A percentile compares a stretch with the other conserved stretches of the same genome.
These are phyloP conservation scores for Ophidiomyces ophidiicola DNA, from an alignment of 2,329 filamentous ascomycete species.

Conservation along the genomic window DNA sequence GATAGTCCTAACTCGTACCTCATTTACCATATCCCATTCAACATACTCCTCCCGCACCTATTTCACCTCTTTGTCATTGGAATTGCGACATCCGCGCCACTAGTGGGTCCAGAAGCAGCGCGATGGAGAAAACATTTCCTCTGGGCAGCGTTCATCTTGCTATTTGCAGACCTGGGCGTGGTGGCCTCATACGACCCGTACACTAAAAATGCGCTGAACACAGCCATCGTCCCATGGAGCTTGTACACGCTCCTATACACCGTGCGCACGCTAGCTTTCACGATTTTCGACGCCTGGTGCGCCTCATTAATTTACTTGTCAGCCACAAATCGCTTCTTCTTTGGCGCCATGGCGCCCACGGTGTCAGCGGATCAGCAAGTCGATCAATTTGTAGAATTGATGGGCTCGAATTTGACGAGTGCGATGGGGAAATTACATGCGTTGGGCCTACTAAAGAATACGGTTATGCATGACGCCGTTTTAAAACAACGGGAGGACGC, in stretches of 20 bases:
- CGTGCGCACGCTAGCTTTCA: constrained; percentile 52
- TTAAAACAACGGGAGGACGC: constrained; percentile 30
- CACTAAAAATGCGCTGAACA: constrained; percentile 47
- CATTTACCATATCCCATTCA: constrained; percentile 61
- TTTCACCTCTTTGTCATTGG: constrained; percentile 62
- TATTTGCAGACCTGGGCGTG: constrained; percentile 51
- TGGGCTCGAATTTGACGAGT: constrained; percentile 41
- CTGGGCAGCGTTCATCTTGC: constrained; percentile 47
- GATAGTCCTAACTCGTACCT: constrained; percentile 61
- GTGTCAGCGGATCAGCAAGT: constrained; percentile 52
- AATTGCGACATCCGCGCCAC: constrained; percentile 55
- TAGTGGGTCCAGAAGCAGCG: constrained; percentile 51
- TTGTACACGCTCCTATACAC: constrained; percentile 39
- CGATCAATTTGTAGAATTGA: constrained; percentile 25
- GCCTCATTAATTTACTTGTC: constrained; percentile 61
- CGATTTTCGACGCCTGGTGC: constrained; percentile 50
- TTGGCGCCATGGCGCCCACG: constrained; percentile 46
- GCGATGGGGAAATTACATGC: constrained; percentile 58
- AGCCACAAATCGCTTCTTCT: constrained; percentile 67
- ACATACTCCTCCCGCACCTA: constrained; percentile 64
- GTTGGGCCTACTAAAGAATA: constrained; percentile 66
- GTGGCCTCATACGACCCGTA: constrained; percentile 41
- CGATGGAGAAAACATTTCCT: constrained; percentile 62
- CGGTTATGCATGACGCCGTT: constrained; percentile 58
- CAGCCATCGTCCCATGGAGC: constrained; percentile 19